Evolutionary conservation across 352 stramenopile species (phyloP), one percentile per base, ranked within the genome.

Genomic region (Phytophthora constricta): DNA sequence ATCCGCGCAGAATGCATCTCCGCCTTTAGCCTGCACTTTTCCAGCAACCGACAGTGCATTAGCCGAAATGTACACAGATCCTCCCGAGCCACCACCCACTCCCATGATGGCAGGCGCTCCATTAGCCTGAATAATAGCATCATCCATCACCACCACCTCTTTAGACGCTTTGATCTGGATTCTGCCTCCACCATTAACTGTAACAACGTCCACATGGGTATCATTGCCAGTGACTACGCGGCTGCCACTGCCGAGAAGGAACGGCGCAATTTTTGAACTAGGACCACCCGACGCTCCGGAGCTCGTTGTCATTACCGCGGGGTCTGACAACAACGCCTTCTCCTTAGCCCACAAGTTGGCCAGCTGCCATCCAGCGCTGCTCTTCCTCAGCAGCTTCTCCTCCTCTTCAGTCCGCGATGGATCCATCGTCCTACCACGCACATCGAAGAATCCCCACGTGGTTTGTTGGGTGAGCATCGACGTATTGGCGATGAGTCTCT

Each of bases 151-250:
- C 41, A 92, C 82, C 0, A 92, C 68, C 55, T 92, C 82, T 53
- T 84, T 85, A 10, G 84, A 90, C 1, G 84, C 82, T 47, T 67
- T 76, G 23, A 92, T 82, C 33, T 85, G 79, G n/a, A 92, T 80
- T 39, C 84, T 70, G 5, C 84, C 84, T 13, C 84, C 84, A 39
- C 78, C 84, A 27, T 70, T 60, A 8, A 84, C 68, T 0, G 60
- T 55, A 8, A 62, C 31, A 58, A 68, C 20, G 17, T 58, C 45
- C 34, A 55, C 33, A 25, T 23, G 57, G 1, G 48, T 55, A 22
- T 49, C 33, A 37, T 53, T 67, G 11, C 49, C 57, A 45, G 33
- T 4, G 43, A 63, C 47, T 14, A 62, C 64, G 31, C 63, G 48
- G 45, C 79, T 87, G 1, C 79, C 77, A 47, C 79, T 87, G 11